Conservation (phyloP, 2,329 filamentous ascomycete species). For the Cadophora sp. region DNA sequence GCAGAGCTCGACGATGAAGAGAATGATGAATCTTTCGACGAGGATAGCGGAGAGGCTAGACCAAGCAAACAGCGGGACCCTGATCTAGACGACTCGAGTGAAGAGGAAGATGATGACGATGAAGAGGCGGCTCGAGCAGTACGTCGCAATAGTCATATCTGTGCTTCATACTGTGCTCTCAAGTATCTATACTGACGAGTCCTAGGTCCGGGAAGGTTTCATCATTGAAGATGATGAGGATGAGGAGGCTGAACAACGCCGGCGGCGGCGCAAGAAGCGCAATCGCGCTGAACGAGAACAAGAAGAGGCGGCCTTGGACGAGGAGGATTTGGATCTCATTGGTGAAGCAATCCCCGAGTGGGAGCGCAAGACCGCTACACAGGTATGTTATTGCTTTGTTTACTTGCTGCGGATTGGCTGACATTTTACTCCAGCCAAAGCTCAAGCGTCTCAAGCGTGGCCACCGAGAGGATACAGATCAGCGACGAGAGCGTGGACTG, state of each 20-base stretch:
- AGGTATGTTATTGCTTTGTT: slow-evolving; percentile 60
- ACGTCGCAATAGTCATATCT: slow-evolving; percentile 40
- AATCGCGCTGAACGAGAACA: slow-evolving; percentile 79
- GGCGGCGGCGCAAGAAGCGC: slow-evolving; percentile 71
- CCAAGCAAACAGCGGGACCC: slow-evolving; percentile 50
- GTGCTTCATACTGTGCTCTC: not conserved
- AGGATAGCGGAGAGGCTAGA: slow-evolving; percentile 70
- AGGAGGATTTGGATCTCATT: slow-evolving; percentile 95
- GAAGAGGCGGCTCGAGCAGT: slow-evolving; percentile 83
- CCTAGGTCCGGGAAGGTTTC: slow-evolving; percentile 88
- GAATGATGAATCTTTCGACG: slow-evolving; percentile 83
- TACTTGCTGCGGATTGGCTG: slow-evolving; percentile 24
- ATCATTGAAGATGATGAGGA: slow-evolving; percentile 87
- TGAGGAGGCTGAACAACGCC: slow-evolving; percentile 67
- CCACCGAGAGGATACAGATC: slow-evolving; percentile 76
- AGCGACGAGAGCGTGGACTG: slow-evolving; percentile 73
- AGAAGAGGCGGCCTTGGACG: slow-evolving; percentile 85
- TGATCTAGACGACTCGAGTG: slow-evolving; percentile 81
- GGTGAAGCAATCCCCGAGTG: slow-evolving; percentile 79
- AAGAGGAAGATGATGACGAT: slow-evolving; percentile 92
- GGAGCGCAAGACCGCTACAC: slow-evolving; percentile 68
- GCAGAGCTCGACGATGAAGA: slow-evolving; percentile 87
- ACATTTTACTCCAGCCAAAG: slow-evolving; percentile 66
- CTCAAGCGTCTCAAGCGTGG: slow-evolving; percentile 97
- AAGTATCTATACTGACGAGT: slow-evolving; percentile 24